A percentile compares a stretch with the other conserved stretches of the same genome.
Conservation (phyloP, 140 eudicot species). For the Bidens hawaiensis region DNA sequence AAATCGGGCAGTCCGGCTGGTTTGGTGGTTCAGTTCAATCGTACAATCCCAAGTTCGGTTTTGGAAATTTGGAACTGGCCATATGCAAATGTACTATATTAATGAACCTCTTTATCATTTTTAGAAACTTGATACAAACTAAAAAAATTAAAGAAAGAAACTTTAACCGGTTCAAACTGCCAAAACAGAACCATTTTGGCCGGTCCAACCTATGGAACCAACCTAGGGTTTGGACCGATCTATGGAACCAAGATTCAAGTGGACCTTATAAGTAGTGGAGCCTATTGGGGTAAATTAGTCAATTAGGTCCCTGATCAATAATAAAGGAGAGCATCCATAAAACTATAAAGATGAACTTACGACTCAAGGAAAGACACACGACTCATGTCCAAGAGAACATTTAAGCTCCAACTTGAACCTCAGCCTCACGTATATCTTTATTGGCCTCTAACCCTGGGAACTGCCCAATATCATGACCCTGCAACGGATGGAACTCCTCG, state of each 20-base stretch:
- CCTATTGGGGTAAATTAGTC: background rate
- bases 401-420: conserved; percentile 33
- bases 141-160: too few relatives aligned
- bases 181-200: background rate
- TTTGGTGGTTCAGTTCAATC: background rate
- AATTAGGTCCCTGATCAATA: background rate
- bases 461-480: conserved; percentile 87
- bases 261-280: background rate
- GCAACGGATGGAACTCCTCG: conserved; percentile 58
- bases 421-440: conserved; percentile 29
- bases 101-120: too few relatives aligned
- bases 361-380: conserved; percentile 2
- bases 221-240: background rate
- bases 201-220: too few relatives aligned
- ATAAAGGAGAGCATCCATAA: background rate
- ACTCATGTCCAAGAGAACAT: conserved; percentile 11
- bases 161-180: too few relatives aligned
- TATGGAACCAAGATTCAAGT: background rate
- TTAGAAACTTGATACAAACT: too few relatives aligned
- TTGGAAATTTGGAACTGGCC: too few relatives aligned
- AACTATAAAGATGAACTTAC: conserved; percentile 15
- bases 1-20: too few relatives aligned
- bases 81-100: too few relatives aligned
- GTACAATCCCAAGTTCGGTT: too few relatives aligned
- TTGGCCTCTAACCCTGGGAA: conserved; percentile 67